Base-by-base conservation (phyloP, 441 rosid species). In the Jatropha podagrica region DNA sequence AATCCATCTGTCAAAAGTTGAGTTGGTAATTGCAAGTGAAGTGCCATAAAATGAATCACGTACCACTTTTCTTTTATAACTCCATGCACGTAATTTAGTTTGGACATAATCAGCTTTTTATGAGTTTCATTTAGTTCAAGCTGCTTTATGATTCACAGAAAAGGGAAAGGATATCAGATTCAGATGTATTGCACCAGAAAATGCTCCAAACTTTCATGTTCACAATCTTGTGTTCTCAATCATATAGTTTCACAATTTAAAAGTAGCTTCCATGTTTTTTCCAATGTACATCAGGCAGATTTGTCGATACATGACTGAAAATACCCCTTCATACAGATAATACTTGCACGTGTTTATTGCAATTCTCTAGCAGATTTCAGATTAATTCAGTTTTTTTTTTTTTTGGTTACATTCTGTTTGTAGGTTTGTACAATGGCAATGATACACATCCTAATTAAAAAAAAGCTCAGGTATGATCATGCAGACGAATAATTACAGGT, bases 341-440 rank as follows among this genome's bases (percentile, higher is more conserved):
- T 5, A 44, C 37, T n/a, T 17, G 32, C 20, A 42, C 54, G 42
- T 8, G 54, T 60, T 72, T 26, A 72, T 59, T 55, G 60, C 48
- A 54, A 59, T 60, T 71, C 27, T 7, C 37, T 32, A 70, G 63
- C 64, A 66, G 41, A 72, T 60, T 68, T 63, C 56, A 32, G 20
- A 55, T 74, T 20, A 46, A 38, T 71, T 55, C 38, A 73, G 23
- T 23, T 23, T 23, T 23, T 23, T 23, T 23, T 23, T 23, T 23
- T 23, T 23, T 46, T 69, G 41, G 56, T 77, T 75, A 65, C 74
- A 61, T 75, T 85, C 70, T 78, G 73, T 56, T 64, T 23, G 52
- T 55, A 71, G 74, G 78, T 86, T 83, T 90, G 86, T 88, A 90
- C 89, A 85, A 55, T 27, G 77, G 88, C 86, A 73, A 82, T 77